Evolutionary conservation across 2,329 filamentous ascomycete genomes (phyloP).

Genomic region (Nemania sp.): DNA sequence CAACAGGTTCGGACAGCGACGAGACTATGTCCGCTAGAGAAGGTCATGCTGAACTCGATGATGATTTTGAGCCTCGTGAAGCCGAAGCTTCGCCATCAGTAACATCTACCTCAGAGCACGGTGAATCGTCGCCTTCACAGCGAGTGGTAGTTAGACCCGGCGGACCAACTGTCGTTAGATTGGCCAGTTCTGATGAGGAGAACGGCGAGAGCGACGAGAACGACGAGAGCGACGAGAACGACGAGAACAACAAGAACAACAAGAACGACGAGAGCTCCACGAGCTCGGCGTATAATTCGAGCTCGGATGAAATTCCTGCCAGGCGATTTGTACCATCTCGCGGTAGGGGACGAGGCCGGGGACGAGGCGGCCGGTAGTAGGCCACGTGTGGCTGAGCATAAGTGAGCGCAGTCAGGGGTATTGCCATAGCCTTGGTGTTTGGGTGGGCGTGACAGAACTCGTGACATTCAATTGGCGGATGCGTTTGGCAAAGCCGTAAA

Average conservation of each 20-base stretch:
- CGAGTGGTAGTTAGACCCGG: constrained; percentile 20
- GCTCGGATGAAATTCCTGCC: constrained; percentile 27
- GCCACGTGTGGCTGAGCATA: constrained; percentile 45
- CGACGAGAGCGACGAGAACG: too few relatives aligned
- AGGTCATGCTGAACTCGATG: constrained; percentile 34
- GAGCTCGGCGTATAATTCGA: constrained; percentile 25
- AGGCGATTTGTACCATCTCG: constrained; percentile 46
- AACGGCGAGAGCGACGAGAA: background rate
- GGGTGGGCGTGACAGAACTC: background rate
- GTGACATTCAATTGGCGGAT: background rate
- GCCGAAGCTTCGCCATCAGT: constrained; percentile 28
- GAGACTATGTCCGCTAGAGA: constrained; percentile 17
- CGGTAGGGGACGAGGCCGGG: constrained; percentile 40
- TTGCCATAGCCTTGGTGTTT: too few relatives aligned
- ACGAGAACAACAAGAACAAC: too few relatives aligned
- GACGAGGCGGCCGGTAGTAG: constrained; percentile 23
- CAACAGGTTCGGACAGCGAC: constrained; percentile 2
- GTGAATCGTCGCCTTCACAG: constrained; percentile 8
- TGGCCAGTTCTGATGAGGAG: constrained; percentile 29
- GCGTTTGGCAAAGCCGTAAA: background rate
- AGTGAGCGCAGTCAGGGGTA: constrained; percentile 32
- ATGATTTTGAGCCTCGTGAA: constrained; percentile 32
- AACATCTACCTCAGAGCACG: constrained; percentile 23
- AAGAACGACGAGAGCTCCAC: constrained; percentile 27
- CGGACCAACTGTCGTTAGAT: constrained; percentile 34